Conservation (phyloP, 805 yeast genomes). For the Candida hungchunana region DNA sequence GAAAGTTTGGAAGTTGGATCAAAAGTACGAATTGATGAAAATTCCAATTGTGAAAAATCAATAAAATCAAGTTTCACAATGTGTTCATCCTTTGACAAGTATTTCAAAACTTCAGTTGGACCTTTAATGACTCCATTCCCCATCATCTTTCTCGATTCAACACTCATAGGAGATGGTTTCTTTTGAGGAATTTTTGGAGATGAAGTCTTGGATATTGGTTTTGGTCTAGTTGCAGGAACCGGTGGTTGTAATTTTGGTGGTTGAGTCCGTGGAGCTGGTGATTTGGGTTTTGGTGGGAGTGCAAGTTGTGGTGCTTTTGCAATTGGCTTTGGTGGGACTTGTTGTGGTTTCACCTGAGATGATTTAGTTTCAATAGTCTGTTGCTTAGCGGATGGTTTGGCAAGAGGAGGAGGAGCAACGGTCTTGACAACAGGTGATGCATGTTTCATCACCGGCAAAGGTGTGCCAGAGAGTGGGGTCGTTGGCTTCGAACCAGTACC, state of each 20-base stretch:
- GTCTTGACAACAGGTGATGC: no score
- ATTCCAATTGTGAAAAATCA: slow-evolving; percentile 17
- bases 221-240: slow-evolving; percentile 3
- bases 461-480: no score
- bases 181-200: slow-evolving; percentile 1
- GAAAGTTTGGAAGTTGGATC: slow-evolving; percentile 17
- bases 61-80: slow-evolving; percentile 25
- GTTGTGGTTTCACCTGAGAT: slow-evolving; percentile 6
- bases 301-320: slow-evolving; percentile 18
- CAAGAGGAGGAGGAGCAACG: slow-evolving; percentile 1
- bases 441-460: no score
- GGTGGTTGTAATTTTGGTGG: slow-evolving; percentile 16
- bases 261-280: slow-evolving; percentile 15
- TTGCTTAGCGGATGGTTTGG: background rate
- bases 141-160: no score
- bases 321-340: background rate
- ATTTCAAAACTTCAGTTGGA: slow-evolving; percentile 6
- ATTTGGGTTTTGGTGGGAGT: slow-evolving; percentile 10
- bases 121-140: background rate
- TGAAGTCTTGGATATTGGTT: slow-evolving; percentile 1
- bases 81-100: slow-evolving; percentile 17
- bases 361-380: no score
- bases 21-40: slow-evolving; percentile 13
- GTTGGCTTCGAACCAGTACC: no score
- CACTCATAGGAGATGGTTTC: slow-evolving; percentile 3